A percentile compares a stretch with the other conserved stretches of the same genome.
Conservation (phyloP, 495 filamentous ascomycete species). For the Talaromyces nanjingensis region DNA sequence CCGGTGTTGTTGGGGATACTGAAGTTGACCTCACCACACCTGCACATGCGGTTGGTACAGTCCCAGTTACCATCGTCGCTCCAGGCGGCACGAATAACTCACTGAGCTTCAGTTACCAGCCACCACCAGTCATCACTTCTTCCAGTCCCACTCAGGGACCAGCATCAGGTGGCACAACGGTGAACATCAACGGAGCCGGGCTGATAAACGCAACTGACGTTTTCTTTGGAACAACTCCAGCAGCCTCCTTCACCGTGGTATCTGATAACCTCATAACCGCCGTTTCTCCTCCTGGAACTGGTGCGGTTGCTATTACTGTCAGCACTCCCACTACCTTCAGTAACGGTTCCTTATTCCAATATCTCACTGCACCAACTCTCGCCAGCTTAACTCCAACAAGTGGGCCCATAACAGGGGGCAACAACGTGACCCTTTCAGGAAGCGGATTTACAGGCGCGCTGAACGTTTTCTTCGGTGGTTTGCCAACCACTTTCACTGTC, state of each 20-base stretch:
- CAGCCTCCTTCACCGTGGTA: neutral
- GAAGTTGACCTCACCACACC: neutral
- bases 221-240: constrained; percentile 2
- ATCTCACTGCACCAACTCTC: neutral
- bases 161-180: neutral
- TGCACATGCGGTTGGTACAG: neutral
- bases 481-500: neutral
- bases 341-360: constrained; percentile 1
- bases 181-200: constrained; percentile 1
- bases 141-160: neutral
- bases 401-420: neutral
- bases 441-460: neutral
- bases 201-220: neutral
- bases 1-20: neutral
- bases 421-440: neutral
- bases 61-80: neutral
- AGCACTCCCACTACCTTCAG: neutral
- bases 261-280: constrained; percentile 4
- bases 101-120: neutral
- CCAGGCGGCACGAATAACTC: neutral
- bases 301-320: neutral
- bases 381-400: neutral
- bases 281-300: constrained; percentile 3
- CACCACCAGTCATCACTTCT: constrained; percentile 5
- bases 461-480: neutral